phyloP scores from a whole-genome alignment of 139 green algal genomes.

The Tetradesmus lagerheimii region DNA sequence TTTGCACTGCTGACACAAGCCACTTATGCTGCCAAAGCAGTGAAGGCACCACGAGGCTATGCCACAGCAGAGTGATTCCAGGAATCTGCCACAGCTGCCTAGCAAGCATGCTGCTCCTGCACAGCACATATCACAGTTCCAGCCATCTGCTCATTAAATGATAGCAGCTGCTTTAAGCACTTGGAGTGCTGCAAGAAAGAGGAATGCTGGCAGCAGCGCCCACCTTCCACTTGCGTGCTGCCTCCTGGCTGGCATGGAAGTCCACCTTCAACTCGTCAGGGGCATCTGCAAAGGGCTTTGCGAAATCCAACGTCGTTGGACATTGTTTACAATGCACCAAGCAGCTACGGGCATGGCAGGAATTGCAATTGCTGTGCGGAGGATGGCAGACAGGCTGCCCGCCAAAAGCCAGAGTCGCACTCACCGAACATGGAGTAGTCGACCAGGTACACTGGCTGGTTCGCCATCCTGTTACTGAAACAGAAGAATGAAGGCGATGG shows the following conservation, averaged over 20 bases:
- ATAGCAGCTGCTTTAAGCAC: neutral
- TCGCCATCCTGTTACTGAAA: neutral
- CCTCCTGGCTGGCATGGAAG: constrained; percentile 3
- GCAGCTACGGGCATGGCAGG: neutral
- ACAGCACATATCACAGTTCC: neutral
- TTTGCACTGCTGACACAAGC: too few species aligned
- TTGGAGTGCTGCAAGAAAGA: neutral
- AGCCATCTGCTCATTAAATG: neutral
- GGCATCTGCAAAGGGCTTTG: constrained; percentile 40
- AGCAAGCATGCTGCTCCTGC: neutral
- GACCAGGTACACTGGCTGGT: constrained; percentile 41
- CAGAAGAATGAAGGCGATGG: neutral
- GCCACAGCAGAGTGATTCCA: neutral
- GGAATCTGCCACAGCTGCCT: neutral
- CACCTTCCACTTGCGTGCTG: constrained; percentile 41
- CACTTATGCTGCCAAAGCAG: neutral
- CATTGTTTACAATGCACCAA: neutral
- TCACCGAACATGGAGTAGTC: constrained; percentile 49
- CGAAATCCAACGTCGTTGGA: too few species aligned
- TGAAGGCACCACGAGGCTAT: neutral
- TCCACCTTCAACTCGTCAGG: constrained; percentile 52
- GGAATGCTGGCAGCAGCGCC: neutral
- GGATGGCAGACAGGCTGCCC: neutral
- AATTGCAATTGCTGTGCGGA: neutral
- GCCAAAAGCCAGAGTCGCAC: neutral